Evolutionary conservation across 116 monocot species (phyloP), one percentile per base, ranked within the genome.

Genomic region (Cymodocea nodosa): DNA sequence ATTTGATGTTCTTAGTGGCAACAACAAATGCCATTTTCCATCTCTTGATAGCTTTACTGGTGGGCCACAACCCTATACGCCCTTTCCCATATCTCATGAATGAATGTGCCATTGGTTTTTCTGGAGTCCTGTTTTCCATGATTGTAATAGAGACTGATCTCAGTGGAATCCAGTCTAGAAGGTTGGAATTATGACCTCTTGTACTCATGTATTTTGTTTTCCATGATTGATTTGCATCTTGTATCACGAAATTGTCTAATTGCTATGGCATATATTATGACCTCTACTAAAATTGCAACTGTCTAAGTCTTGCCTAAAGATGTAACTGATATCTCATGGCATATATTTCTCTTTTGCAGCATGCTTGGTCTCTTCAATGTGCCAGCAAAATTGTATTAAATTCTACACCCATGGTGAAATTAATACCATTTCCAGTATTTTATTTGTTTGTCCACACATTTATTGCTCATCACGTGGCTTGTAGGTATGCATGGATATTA

Each of bases 301-400:
- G 44, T 44, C 12, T 10, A 10, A 44, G 4, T 44, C 1, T 44
- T 44, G 44, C 44, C 3, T 44, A 44, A 44, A 9, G 6, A 8
- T 44, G 44, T 8, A 44, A 12, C 44, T 44, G 44, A 6, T 56
- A 30, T 57, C 57, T 35, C 15, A 68, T 68, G 40, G 6, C 8
- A 15, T 51, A 23, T 50, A 64, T 13, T 66, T 52, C 17, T 59
- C 55, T 81, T 65, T 66, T 81, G 73, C 90, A 95, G 95, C 76
- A 79, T 95, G 58, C 87, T 95, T 75, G 95, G 95, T 34, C 90
- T 95, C 75, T 95, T 95, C 82, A 90, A 85, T 69, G 87, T 95
- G 64, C 87, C 95, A 74, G 77, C 95, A 11, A 80, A 87, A 78
- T 85, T 80, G 95, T 95, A 87, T 52, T 40, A 20, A 59, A n/a